Base-by-base conservation (phyloP, 108 stramenopile genomes). In the Conticribra weissflogii region DNA sequence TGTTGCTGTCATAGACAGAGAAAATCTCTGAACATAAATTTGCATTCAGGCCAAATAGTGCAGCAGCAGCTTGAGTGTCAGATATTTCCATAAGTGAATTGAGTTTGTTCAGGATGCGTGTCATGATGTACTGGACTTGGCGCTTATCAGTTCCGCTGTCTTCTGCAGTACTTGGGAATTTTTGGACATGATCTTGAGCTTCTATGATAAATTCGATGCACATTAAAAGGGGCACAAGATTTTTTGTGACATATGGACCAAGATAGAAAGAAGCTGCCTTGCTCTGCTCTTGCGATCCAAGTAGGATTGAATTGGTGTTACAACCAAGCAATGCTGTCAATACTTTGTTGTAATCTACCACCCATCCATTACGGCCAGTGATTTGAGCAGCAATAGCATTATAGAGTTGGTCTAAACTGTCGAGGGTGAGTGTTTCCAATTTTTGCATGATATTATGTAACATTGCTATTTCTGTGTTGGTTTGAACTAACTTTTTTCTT, bases 41-140 rank as follows among this genome's bases (percentile, higher is more conserved):
- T 22, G 51, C 51, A 52, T 52, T 22, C 51, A 52, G 5, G 5
- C 51, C 51, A 52, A 52, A 22, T 4, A 52, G 16, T 52, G 51
- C 51, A 15, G 51, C 51, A 15, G 51, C 51, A 15, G 51, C 51
- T 22, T 52, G 51, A 22, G 51, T 52, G 23, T 52, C 51, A 15
- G 51, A 52, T 52, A 52, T 17, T 52, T 52, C 51, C 51, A 52
- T 52, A 18, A 52, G 17, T 14, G 51, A 52, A 52, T 52, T 52
- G 21, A 52, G 18, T 22, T 52, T 52, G 17, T 52, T 52, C 12
- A 52, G 51, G 5, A 52, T 22, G 18, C 51, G 18, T 52, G 51
- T 52, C 51, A 52, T 15, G 14, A 52, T n/a, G 17, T 52, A 52
- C 23, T 52, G 51, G 4, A 52, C 51, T 22, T 22, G 23, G 18